Evolutionary conservation across 2,329 filamentous ascomycete genomes (phyloP).

Genomic region (Calonectria fujianensis): DNA sequence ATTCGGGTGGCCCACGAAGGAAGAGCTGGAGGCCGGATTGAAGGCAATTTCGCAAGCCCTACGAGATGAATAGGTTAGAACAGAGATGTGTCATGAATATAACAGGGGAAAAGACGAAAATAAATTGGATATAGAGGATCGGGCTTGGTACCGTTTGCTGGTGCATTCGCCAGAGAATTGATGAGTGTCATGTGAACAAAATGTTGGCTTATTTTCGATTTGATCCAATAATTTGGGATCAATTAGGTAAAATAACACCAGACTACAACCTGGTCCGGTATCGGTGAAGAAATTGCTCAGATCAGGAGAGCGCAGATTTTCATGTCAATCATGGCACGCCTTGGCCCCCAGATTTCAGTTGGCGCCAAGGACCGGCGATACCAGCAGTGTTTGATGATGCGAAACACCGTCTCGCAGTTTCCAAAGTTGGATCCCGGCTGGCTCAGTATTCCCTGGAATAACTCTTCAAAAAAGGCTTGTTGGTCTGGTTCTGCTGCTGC

Average conservation of each 20-base stretch:
- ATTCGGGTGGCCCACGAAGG: constrained; percentile 51
- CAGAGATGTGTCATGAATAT: rapidly evolving
- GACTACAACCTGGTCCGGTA: background rate
- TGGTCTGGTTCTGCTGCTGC: constrained; percentile 39
- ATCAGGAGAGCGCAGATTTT: constrained; percentile 48
- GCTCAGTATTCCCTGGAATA: constrained; percentile 32
- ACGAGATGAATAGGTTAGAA: background rate
- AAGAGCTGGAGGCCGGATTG: constrained; percentile 49
- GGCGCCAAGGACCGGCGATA: constrained; percentile 9
- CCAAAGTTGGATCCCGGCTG: constrained; percentile 41
- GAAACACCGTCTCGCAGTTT: constrained; percentile 45
- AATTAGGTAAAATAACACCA: background rate
- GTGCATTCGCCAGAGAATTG: background rate
- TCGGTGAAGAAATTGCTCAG: background rate
- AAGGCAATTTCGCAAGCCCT: constrained; percentile 41
- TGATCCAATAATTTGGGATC: background rate
- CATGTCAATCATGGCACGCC: constrained; percentile 45
- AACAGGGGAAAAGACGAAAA: too few species aligned
- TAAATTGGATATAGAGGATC: background rate
- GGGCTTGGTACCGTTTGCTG: background rate
- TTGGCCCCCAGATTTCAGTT: constrained; percentile 41
- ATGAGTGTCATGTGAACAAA: background rate
- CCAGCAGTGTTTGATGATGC: constrained; percentile 46
- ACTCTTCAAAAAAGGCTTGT: constrained; percentile 44
- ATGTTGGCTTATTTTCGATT: background rate